These are phyloP conservation scores for Alnus rubra DNA, from an alignment of 306 rosid genomes.

Conservation along the genomic window DNA sequence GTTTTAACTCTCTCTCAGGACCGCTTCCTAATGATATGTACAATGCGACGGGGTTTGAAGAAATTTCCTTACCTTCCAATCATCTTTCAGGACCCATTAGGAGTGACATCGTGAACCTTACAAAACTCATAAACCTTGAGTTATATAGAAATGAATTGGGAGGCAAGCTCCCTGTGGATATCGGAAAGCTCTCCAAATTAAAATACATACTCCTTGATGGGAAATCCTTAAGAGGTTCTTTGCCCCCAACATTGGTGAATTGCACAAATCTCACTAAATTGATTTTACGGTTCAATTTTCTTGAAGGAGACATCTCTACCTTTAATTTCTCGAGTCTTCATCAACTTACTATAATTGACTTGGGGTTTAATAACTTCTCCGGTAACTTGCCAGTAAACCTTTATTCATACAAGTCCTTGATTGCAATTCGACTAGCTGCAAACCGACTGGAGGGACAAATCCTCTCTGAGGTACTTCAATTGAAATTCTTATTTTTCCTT, in stretches of 20 bases:
- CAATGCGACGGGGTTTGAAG: not conserved
- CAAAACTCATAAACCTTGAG: slow-evolving; percentile 8
- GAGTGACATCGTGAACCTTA: not conserved
- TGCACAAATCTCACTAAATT: slow-evolving; percentile 1
- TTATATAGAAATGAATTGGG: not conserved
- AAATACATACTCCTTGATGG: not conserved
- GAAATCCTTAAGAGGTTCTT: not conserved
- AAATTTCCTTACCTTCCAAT: slow-evolving; percentile 5
- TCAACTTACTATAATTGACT: slow-evolving; percentile 9
- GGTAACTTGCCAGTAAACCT: slow-evolving; percentile 10
- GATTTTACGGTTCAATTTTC: not conserved
- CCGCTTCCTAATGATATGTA: slow-evolving; percentile 10
- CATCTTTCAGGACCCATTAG: not conserved
- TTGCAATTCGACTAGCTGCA: not conserved
- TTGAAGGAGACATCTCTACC: not conserved
- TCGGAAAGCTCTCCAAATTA: slow-evolving; percentile 12
- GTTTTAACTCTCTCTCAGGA: slow-evolving; percentile 14
- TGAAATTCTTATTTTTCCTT: slow-evolving; percentile 11
- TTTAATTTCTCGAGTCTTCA: slow-evolving; percentile 2
- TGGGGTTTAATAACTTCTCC: not conserved
- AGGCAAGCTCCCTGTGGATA: not conserved
- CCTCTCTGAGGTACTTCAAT: not conserved
- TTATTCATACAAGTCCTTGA: not conserved
- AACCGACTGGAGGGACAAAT: slow-evolving; percentile 16
- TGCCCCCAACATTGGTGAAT: slow-evolving; percentile 1